phyloP scores from a whole-genome alignment of 176 grass and related monocot genomes.

The Sorghum bicolor region DNA sequence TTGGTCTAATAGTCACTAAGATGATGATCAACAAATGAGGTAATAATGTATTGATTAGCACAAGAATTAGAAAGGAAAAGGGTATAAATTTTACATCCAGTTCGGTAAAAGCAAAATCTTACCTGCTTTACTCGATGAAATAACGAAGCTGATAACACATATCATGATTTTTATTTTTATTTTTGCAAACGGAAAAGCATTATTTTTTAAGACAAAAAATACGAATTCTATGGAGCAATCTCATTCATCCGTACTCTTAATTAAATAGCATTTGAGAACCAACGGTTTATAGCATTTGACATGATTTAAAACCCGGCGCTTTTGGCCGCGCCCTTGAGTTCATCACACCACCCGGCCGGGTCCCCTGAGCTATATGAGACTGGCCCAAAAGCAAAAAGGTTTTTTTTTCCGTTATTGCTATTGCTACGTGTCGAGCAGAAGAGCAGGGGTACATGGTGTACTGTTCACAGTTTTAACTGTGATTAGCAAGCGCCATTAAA shows the following conservation, averaged over 20 bases:
- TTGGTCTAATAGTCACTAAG: no score
- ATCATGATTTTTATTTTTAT: not conserved
- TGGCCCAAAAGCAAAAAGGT: not conserved
- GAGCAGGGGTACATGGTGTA: not conserved
- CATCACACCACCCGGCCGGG: not conserved
- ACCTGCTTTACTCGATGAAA: not conserved
- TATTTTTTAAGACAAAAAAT: not conserved
- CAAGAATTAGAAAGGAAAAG: not conserved
- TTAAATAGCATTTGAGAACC: no score
- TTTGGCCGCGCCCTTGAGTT: not conserved
- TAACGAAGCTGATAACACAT: not conserved
- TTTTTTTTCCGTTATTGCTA: not conserved
- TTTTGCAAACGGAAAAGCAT: not conserved
- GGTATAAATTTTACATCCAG: not conserved
- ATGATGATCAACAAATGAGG: no score
- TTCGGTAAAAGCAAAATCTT: accelerated
- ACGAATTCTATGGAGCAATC: not conserved
- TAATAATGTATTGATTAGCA: not conserved
- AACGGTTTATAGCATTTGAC: not conserved
- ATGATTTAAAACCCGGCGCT: not conserved
- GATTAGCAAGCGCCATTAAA: not conserved
- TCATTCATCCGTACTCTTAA: no score
- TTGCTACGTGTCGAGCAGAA: not conserved
- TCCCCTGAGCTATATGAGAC: no score
- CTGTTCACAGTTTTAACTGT: not conserved